Evolutionary conservation across 768 basidiomycete species (phyloP), one percentile per base, ranked within the genome.

Genomic region (Mycena rebaudengoi): DNA sequence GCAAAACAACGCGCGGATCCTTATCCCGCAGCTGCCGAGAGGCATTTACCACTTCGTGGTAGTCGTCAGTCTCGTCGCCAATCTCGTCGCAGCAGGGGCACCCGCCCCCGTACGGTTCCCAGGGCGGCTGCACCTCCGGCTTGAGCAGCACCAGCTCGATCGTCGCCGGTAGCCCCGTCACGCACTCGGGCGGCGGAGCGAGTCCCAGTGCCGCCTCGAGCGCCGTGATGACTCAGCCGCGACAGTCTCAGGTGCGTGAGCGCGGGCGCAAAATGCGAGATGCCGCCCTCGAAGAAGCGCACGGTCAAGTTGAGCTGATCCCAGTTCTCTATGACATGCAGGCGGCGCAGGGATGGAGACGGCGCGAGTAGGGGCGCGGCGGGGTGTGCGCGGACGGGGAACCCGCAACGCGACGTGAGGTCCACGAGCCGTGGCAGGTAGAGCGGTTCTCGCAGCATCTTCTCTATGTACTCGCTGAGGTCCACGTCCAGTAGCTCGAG

Each of bases 211-310:
- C 52, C 10, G n/a, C 5, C 29, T 55, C 61, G 25, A 56, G 28
- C 20, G 49, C 26, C 4, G 26, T 32, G 43, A 60, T 35, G 5
- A 20, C 8, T 26, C 14, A 61, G 49, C 23, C 60, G 39, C 18
- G 62, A 70, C 14, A 68, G 29, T 16, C 64, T 58, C 14, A 78
- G 39, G 28, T 67, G 51, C 4, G 62, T 64, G 49, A 74, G 52
- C 3, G 57, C 58, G 13, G 73, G 71, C 13, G 70, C 67, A 18
- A 74, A 66, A 37, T 60, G 16, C 4, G 71, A 64, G 49, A 76
- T 70, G 43, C 67, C 66, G 29, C 53, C 44, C 25, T 67, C 67
- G 65, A 76, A 72, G 11, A 74, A 67, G 26, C 57, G 45, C n/a
- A 43, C 20, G 11, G 70, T 26, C 48, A 32, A 49, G 5, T 26